A percentile compares a stretch with the other conserved stretches of the same genome.
Evolutionary conservation across 1,284 basidiomycete genomes (phyloP).

Genomic region (Cutaneotrichosporon sp.): DNA sequence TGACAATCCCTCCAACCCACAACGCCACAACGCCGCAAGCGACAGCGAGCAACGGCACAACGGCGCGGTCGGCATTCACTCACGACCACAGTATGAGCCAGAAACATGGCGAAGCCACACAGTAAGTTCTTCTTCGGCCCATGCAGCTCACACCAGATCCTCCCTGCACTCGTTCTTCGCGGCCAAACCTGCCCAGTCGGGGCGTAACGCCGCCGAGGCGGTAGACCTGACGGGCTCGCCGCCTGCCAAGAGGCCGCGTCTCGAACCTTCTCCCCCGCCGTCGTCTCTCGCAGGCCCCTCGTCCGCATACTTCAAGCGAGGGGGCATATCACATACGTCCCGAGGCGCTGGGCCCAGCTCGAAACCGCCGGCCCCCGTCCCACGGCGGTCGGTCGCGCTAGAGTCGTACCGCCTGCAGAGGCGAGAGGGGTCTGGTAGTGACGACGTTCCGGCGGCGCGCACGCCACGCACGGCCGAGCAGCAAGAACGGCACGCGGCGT

Average conservation of each 20-base stretch:
- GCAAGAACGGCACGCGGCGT: constrained; percentile 30
- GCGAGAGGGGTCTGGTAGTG: not conserved
- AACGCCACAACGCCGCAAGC: no score
- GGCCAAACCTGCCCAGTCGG: constrained; percentile 30
- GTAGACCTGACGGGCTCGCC: constrained; percentile 33
- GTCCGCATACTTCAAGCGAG: not conserved
- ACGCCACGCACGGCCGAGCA: constrained; percentile 27
- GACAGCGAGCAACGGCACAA: no score
- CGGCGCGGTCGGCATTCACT: not conserved
- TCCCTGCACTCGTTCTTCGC: constrained; percentile 46
- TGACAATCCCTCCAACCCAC: not conserved
- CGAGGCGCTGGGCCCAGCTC: no score
- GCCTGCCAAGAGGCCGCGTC: constrained; percentile 23
- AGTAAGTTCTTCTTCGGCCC: not conserved
- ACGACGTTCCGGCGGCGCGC: not conserved
- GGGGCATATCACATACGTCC: no score
- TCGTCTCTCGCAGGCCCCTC: not conserved
- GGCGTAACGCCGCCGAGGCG: constrained; percentile 14
- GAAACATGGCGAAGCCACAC: constrained; percentile 3
- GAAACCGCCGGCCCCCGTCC: no score
- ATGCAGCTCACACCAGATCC: constrained; percentile 17
- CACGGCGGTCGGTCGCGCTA: constrained; percentile 2
- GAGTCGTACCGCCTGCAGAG: constrained; percentile 19
- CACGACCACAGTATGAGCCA: constrained; percentile 2
- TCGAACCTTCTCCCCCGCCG: not conserved